Percentiles rank a stretch among this genome's conserved stretches.
phyloP scores from a whole-genome alignment of 139 green algal species.

The Coccomyxa sp. region DNA sequence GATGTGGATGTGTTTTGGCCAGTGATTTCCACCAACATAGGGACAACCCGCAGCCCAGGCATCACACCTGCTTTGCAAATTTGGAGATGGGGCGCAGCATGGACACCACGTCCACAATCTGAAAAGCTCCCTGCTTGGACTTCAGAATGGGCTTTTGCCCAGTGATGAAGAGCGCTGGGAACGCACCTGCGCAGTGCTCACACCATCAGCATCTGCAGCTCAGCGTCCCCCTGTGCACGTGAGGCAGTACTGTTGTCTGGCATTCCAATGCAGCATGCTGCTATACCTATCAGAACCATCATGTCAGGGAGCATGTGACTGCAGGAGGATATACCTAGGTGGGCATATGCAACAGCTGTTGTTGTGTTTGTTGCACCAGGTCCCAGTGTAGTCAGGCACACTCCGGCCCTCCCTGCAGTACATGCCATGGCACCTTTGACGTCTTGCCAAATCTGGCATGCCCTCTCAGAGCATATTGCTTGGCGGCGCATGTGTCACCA shows the following conservation, averaged over 20 bases:
- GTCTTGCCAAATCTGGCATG: no score
- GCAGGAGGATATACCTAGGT: constrained; percentile 13
- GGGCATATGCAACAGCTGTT: constrained; percentile 31
- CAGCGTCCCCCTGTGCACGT: neutral
- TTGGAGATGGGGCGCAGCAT: constrained; percentile 31
- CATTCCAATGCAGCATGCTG: no score
- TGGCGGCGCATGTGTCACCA: neutral
- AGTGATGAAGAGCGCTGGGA: constrained; percentile 40
- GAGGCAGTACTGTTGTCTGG: no score
- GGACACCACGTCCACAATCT: constrained; percentile 36
- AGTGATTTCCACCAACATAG: no score
- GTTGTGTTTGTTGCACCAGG: constrained; percentile 35
- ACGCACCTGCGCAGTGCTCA: constrained; percentile 5
- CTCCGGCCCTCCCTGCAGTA: constrained; percentile 25
- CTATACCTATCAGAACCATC: no score
- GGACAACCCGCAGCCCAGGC: no score
- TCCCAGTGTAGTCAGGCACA: constrained; percentile 31
- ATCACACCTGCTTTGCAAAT: constrained; percentile 25
- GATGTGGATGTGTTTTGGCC: no score
- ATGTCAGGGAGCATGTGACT: neutral
- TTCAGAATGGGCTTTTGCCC: constrained; percentile 44
- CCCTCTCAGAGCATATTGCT: no score
- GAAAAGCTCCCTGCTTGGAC: constrained; percentile 42
- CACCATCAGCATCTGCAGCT: neutral
- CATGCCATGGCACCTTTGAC: no score